Evolutionary conservation across 345 rosid genomes (phyloP), one percentile per base, ranked within the genome.

Genomic region (Populus ilicifolia): DNA sequence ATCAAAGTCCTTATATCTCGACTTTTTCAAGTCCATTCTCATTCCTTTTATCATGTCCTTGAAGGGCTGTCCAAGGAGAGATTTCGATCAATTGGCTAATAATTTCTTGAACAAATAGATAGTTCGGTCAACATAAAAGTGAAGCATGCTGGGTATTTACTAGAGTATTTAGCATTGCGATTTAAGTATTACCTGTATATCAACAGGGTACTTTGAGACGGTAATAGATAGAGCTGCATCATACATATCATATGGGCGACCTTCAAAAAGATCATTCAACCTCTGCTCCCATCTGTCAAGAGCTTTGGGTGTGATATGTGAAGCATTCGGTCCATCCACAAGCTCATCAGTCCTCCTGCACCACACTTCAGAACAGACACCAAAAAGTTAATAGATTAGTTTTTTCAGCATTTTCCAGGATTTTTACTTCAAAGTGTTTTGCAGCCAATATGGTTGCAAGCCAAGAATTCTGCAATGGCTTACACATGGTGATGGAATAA

Each of bases 301-400:
- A 75, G 90, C 90, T 62, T 82, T 83, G 7, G 89, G 90, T 12
- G 89, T 86, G 54, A 86, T 86, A 61, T 86, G 87, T 6, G 87
- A 64, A 11, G 90, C 88, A 44, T 86, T 85, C 6, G 89, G 89
- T 6, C 90, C 90, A 27, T 86, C 90, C 67, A 88, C 90, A 8
- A 88, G 86, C 80, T 88, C 90, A 76, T 88, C 90, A 17, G 89
- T 88, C 79, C 90, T 86, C 63, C 90, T 79, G 75, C 90, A 88
- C 90, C 90, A 88, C 67, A 88, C 90, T 88, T 78, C 67, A 20
- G 61, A 66, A 25, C 17, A 54, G 61, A 80, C 8, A 23, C 4
- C 13, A 50, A 66, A 75, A 69, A 23, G 41, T 59, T 1, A 59
- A 59, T 11, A 59, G 29, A 4, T 29, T 3, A 23, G 62, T 59